Base-by-base conservation (phyloP, 345 rosid genomes). In the Balakata baccata region DNA sequence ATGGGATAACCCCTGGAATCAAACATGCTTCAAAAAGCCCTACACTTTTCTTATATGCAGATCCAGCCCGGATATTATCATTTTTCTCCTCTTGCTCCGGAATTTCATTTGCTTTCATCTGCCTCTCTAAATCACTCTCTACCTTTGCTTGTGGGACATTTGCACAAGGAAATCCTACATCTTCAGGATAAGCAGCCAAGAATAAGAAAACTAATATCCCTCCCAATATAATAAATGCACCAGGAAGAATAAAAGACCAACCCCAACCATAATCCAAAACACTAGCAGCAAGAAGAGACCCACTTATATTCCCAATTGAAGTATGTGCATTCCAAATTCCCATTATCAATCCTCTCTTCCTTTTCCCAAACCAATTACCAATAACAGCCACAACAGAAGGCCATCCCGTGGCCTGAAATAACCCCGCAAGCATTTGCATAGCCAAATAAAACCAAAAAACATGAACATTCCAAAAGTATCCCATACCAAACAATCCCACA, bases 301-400 rank as follows among this genome's bases (percentile, higher is more conserved):
- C 97, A 38, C 87, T 85, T 62, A 92, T 94, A 65, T 92, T 94
- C 70, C 97, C 97, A 72, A 92, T 88, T 0, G 97, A 94, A 60
- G 97, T 92, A 81, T 94, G 97, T 3, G 98, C 98, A 77, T 94
- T 92, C 98, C 98, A 94, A 70, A 94, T 76, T 20, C 98, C 98
- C 97, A 94, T 94, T 69, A 94, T 94, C 87, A 94, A 84, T 1
- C 98, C 97, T 74, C 98, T 89, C 85, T 87, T 90, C 87, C 94
- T 89, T 66, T 86, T 94, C 38, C 97, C 97, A 50, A 81, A 90
- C 97, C 98, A 92, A 81, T 92, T 94, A 37, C 97, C 98, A 16
- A 94, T 86, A 12, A 94, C 97, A 45, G 98, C 98, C 75, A 94
- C 98, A 77, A 92, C 98, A 9, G 97, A 94, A 5, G 98, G 98